Base-by-base conservation (phyloP, 805 yeast species). In the Metschnikowia similis region DNA sequence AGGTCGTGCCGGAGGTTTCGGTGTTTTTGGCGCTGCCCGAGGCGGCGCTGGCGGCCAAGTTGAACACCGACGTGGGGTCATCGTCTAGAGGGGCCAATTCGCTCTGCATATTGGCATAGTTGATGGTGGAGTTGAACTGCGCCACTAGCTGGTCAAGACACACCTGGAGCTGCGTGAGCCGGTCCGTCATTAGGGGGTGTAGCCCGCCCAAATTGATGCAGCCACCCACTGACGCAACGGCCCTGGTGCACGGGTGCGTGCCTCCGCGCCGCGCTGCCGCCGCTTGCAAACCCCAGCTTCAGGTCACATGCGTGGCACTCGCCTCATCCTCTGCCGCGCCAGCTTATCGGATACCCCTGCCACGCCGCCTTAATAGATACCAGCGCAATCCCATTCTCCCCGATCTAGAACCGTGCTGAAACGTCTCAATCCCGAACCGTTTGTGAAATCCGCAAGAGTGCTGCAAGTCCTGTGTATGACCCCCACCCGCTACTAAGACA, bases 121-220 rank as follows among this genome's bases (percentile, higher is more conserved):
- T 84, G 47, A 87, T 70, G 2, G 94, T 83, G 2, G 92, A 88
- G 57, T 84, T 82, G 69, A 87, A 85, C 67, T 86, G 91, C 53
- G 87, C 94, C 51, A 85, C 79, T 52, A 87, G 76, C 64, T 81
- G 90, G 65, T 91, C 98, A 35, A 91, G 72, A 58, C 97, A 89
- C 41, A 87, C 78, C 61, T 91, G 98, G 26, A 91, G 76, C 64
- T 91, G 98, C 2, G 97, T 89, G 35, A 91, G 73, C 62, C 97
- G 75, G 67, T 91, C 98, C 0, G 96, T 76, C 95, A 87, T 38
- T 21, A 21, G 21, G 21, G 21, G 21, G 21, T 21, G 21, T 21
- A 21, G 21, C 21, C 21, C 4, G 21, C 21, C 21, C 4, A 4
- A 1, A 21, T 21, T 5, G 21, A 4, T 17, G 21, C 21, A n/a